A percentile compares a stretch with the other conserved stretches of the same genome.
Evolutionary conservation across 2,329 filamentous ascomycete genomes (phyloP).

Genomic region (Aaosphaeria arxii): DNA sequence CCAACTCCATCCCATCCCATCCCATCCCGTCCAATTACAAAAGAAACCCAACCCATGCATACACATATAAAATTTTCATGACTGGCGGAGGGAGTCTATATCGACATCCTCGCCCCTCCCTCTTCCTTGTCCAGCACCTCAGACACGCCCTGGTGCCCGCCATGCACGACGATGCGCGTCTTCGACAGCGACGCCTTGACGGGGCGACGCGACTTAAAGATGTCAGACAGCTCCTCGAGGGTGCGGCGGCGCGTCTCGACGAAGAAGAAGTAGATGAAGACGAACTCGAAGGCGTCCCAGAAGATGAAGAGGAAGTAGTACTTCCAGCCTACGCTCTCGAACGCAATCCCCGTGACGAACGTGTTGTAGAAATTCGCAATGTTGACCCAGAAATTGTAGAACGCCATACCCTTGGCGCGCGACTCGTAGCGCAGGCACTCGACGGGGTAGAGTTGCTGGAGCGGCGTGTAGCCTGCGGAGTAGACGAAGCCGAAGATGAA

Average conservation of each 20-base stretch:
- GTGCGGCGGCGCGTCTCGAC: conserved; percentile 39
- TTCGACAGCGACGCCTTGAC: conserved; percentile 35
- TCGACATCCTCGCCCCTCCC: background rate
- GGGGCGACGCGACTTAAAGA: conserved; percentile 41
- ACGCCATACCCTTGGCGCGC: conserved; percentile 49
- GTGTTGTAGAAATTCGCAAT: conserved; percentile 46
- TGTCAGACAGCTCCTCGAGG: conserved; percentile 45
- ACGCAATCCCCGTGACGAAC: conserved; percentile 43
- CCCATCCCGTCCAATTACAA: too few species aligned
- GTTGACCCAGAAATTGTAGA: conserved; percentile 48
- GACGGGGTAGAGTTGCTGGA: conserved; percentile 49
- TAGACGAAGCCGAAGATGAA: conserved; percentile 44
- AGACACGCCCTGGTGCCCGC: conserved; percentile 27
- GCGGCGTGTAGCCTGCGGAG: conserved; percentile 41
- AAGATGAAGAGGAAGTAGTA: conserved; percentile 42
- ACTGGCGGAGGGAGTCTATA: too few species aligned
- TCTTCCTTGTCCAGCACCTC: conserved; percentile 7
- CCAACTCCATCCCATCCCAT: too few species aligned
- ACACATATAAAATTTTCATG: too few species aligned
- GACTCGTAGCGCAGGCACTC: conserved; percentile 48
- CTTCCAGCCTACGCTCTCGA: conserved; percentile 37
- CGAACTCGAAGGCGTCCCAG: conserved; percentile 42
- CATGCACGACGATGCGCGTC: conserved; percentile 30
- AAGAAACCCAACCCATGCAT: too few species aligned
- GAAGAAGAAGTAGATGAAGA: conserved; percentile 38